These are phyloP conservation scores for Fusarium avenaceum DNA, from an alignment of 2,329 filamentous ascomycete genomes.

Conservation along the genomic window DNA sequence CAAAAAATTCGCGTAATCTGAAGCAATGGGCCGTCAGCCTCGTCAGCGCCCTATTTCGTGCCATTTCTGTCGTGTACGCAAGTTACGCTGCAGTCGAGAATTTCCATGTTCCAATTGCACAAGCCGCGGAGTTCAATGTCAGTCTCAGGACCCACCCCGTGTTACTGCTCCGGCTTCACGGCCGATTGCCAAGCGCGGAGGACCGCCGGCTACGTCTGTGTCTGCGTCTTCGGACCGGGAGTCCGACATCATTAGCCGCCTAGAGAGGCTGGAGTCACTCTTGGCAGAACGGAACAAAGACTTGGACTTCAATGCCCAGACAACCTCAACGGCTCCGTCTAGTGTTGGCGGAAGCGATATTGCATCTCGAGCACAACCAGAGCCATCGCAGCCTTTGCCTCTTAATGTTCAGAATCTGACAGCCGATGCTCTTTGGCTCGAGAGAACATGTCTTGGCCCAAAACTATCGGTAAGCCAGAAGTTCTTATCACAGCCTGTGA, in stretches of 20 bases:
- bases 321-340: slow-evolving; percentile 12
- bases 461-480: slow-evolving; percentile 48
- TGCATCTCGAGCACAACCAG: slow-evolving; percentile 5
- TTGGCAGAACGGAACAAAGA: slow-evolving; percentile 40
- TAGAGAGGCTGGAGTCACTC: slow-evolving; percentile 49
- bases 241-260: slow-evolving; percentile 39
- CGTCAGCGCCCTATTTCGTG: slow-evolving; percentile 55
- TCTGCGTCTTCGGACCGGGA: slow-evolving; percentile 18
- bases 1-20: neutral
- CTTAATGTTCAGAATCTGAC: slow-evolving; percentile 52
- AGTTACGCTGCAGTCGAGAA: slow-evolving; percentile 55
- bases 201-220: slow-evolving; percentile 1
- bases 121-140: slow-evolving; percentile 53
- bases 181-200: slow-evolving; percentile 25
- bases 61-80: slow-evolving; percentile 53
- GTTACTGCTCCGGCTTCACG: slow-evolving; percentile 26
- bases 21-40: slow-evolving; percentile 51
- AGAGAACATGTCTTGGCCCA: slow-evolving; percentile 51
- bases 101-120: slow-evolving; percentile 56
- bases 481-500: neutral
- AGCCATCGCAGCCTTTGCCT: slow-evolving; percentile 42
- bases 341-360: slow-evolving; percentile 18
- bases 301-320: slow-evolving; percentile 13
- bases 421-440: slow-evolving; percentile 54
- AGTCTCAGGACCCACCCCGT: slow-evolving; percentile 44